Evolutionary conservation across 345 rosid species (phyloP).

Genomic region (Salix udensis): DNA sequence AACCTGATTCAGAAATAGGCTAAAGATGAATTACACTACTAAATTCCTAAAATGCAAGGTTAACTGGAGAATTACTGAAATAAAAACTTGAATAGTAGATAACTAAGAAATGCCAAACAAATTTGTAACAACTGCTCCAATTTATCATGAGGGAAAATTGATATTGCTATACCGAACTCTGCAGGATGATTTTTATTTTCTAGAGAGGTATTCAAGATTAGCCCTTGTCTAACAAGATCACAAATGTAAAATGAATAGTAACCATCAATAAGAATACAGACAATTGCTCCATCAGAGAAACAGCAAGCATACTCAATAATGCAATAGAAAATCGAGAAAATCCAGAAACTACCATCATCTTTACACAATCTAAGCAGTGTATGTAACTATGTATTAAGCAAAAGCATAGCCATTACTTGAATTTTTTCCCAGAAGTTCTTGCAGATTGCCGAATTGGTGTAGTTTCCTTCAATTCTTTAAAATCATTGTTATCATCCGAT

Average conservation of each 20-base stretch:
- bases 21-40: neutral
- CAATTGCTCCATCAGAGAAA: too few relatives aligned
- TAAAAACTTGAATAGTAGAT: neutral
- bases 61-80: conserved; percentile 3
- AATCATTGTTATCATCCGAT: conserved; percentile 38
- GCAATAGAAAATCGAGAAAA: neutral
- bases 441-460: conserved; percentile 64
- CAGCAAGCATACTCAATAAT: too few relatives aligned
- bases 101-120: neutral
- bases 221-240: too few relatives aligned
- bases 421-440: conserved; percentile 66
- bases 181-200: too few relatives aligned
- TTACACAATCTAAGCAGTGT: neutral
- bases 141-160: too few relatives aligned
- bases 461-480: conserved; percentile 43
- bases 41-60: conserved; percentile 3
- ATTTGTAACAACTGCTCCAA: too few relatives aligned
- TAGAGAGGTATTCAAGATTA: too few relatives aligned
- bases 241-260: too few relatives aligned
- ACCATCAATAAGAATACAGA: too few relatives aligned
- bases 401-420: conserved; percentile 30
- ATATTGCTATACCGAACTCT: too few relatives aligned
- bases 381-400: neutral
- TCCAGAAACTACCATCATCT: conserved; percentile 7
- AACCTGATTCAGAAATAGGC: conserved; percentile 40